Percentiles rank a stretch among this genome's conserved stretches.
phyloP scores from a whole-genome alignment of 164 flowering plant genomes.

The Vitis amurensis region DNA sequence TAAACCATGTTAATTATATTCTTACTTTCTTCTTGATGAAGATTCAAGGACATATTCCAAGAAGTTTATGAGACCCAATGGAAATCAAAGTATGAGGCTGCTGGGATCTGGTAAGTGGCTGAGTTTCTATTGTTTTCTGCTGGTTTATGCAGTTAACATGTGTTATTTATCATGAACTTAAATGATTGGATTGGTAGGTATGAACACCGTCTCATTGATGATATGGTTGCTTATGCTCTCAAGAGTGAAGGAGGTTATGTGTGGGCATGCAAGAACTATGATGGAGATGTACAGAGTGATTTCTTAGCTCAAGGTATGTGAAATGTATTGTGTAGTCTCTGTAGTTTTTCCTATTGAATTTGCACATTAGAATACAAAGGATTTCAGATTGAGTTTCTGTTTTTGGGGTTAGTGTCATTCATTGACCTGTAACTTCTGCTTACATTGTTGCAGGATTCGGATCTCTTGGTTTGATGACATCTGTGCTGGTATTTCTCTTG shows the following conservation, averaged over 20 bases:
- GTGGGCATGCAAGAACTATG: constrained; percentile 98
- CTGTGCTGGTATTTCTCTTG: constrained; percentile 67
- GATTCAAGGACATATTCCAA: constrained; percentile 87
- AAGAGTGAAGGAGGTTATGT: constrained; percentile 98
- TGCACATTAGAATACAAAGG: too few species aligned
- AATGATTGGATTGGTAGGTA: constrained; percentile 52
- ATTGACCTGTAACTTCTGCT: constrained; percentile 5
- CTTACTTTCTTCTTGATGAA: constrained; percentile 16
- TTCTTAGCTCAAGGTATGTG: constrained; percentile 91
- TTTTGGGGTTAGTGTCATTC: neutral
- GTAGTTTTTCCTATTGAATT: too few species aligned
- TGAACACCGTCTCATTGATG: constrained; percentile 96
- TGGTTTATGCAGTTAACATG: neutral
- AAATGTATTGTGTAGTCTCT: neutral
- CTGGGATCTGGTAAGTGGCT: constrained; percentile 73
- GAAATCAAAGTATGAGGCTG: constrained; percentile 80
- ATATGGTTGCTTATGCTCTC: constrained; percentile 97
- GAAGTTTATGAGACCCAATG: constrained; percentile 75
- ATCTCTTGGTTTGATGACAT: constrained; percentile 97
- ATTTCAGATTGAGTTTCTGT: neutral
- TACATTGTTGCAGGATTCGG: constrained; percentile 72
- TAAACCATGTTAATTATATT: neutral
- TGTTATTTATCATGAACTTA: neutral
- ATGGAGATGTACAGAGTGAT: constrained; percentile 99
- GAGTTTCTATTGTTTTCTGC: neutral